These are phyloP conservation scores for Xylaria hypoxylon DNA, from an alignment of 2,329 filamentous ascomycete genomes.

Conservation along the genomic window DNA sequence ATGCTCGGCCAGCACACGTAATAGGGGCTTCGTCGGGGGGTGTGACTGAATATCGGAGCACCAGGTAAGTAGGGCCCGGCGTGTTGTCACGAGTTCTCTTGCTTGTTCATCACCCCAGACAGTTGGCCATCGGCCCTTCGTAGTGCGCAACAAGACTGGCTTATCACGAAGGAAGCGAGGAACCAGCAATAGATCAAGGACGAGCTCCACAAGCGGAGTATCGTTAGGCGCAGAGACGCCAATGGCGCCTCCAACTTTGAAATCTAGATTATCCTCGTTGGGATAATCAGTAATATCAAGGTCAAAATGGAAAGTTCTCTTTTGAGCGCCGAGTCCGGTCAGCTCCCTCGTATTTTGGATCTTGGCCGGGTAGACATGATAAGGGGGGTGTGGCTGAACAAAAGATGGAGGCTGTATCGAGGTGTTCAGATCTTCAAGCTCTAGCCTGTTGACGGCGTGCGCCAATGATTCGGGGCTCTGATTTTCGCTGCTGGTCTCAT, in stretches of 20 bases:
- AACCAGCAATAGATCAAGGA: slow-evolving; percentile 84
- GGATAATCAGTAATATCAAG: slow-evolving; percentile 97
- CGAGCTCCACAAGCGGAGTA: slow-evolving; percentile 78
- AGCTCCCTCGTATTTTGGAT: slow-evolving; percentile 87
- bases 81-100: slow-evolving; percentile 87
- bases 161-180: slow-evolving; percentile 87
- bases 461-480: slow-evolving; percentile 50
- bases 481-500: slow-evolving; percentile 53
- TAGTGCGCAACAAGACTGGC: slow-evolving; percentile 82
- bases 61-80: slow-evolving; percentile 94
- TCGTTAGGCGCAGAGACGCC: slow-evolving; percentile 93
- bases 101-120: slow-evolving; percentile 95
- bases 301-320: slow-evolving; percentile 97
- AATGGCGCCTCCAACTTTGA: slow-evolving; percentile 96
- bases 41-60: slow-evolving; percentile 94
- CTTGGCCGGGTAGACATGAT: slow-evolving; percentile 90
- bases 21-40: slow-evolving; percentile 86
- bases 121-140: slow-evolving; percentile 89
- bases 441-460: slow-evolving; percentile 46
- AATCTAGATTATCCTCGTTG: slow-evolving; percentile 84
- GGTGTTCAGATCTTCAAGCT: slow-evolving; percentile 64
- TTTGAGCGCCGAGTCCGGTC: slow-evolving; percentile 89
- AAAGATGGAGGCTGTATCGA: slow-evolving; percentile 82
- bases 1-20: slow-evolving; percentile 88
- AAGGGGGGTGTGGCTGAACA: slow-evolving; percentile 94